Base-by-base conservation (phyloP, 2,329 filamentous ascomycete genomes). In the Chaetothyriales sp. region DNA sequence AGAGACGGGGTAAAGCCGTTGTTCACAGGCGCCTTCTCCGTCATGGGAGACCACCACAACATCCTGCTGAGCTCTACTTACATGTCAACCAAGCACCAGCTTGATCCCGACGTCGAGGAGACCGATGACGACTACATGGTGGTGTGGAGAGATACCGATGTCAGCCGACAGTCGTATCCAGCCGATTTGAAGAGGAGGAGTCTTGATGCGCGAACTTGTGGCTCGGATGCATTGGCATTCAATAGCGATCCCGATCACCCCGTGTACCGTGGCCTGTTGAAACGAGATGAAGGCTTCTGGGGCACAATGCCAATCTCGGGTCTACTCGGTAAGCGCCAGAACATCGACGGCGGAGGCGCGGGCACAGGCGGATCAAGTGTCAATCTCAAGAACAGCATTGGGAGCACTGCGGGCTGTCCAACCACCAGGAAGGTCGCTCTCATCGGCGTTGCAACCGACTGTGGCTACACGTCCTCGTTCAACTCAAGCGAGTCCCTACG, bases 371-470 rank as follows among this genome's bases (percentile, higher is more conserved):
- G 88, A 62, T 80, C 84, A 49, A 86, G 82, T 19, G 80, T 89
- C 53, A 92, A 95, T 63, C 70, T 96, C 58, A 73, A 77, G 32
- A 76, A 71, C 32, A 86, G 79, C 22, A 94, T 98, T 63, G 92
- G 92, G 46, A 83, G 78, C 53, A 84, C 84, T 0, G 64, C 70
- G n/a, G 92, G 92, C 48, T 98, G 92, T 64, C 90, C 90, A 5
- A 81, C 76, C 1, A 90, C 87, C n/a, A 80, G 88, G 58, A 93
- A 85, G 66, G 87, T 98, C 18, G 92, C 92, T 0, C 74, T 96
- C 43, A 79, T 98, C 20, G 92, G 92, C 25, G 80, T 96, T 39
- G 92, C 88, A 7, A 92, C 88, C 0, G 92, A 98, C 66, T 98
- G 92, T 71, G 85, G 80, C 7, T 96, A 96, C 64, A 87, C 82